Base-by-base conservation (phyloP, 2,329 filamentous ascomycete genomes). In the Penicillium italicum region DNA sequence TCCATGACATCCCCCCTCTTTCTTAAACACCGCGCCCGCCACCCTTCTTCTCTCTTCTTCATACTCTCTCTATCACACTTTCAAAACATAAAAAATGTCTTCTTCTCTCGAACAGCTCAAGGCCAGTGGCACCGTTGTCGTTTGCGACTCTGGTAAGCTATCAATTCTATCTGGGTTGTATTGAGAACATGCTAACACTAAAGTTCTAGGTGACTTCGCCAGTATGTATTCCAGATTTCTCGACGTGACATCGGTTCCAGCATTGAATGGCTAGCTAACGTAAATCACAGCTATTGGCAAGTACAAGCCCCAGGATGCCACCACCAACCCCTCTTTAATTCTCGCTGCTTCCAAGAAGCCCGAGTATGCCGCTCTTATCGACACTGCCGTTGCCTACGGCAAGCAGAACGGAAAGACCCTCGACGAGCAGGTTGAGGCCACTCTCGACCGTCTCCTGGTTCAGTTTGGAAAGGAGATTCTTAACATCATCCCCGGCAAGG, bases 281-380 rank as follows among this genome's bases (percentile, higher is more conserved):
- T 53, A 18, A 48, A 77, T 28, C 10, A 66, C 80, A 86, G 92
- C 92, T 78, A 99, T 99, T 77, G 92, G 84, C 83, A 97, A 97
- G 84, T 99, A 99, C 87, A 96, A 96, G 87, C 94, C 94, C 65
- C 92, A 99, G 84, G 94, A 99, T 90, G 94, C 94, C 74, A 99
- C 94, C 77, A 99, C 94, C 82, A 99, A 99, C 87, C 94, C 94
- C 58, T 97, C 94, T 62, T 85, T 99, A 76, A 97, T 99, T 79
- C 89, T 99, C 75, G 93, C 92, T 67, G 94, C 94, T 63, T 92
- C 94, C 75, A 97, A 99, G 85, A 97, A 97, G 86, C 74, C 90
- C 75, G 92, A 97, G 79, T 97, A 97, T 78, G 91, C 90, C 72
- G 87, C 88, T 77, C 82, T 97, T 74, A 95, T 97, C 69, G 92